phyloP scores from a whole-genome alignment of 805 yeast species.

The Metahyphopichia silvanorum region DNA sequence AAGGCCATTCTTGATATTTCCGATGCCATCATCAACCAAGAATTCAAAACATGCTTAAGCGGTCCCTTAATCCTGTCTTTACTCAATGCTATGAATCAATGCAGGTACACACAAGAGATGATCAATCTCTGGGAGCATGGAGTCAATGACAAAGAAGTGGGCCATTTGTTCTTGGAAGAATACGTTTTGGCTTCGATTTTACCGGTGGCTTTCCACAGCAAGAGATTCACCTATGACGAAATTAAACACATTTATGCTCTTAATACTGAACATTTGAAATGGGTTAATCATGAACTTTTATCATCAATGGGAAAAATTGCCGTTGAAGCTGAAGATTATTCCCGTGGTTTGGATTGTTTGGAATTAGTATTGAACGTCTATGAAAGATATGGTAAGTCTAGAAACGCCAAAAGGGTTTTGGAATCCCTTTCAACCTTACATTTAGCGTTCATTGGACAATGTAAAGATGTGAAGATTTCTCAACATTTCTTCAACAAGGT shows the following conservation, averaged over 20 bases:
- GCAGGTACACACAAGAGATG: slow-evolving; percentile 59
- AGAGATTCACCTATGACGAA: slow-evolving; percentile 59
- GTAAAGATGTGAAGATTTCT: slow-evolving; percentile 69
- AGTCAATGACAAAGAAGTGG: slow-evolving; percentile 39
- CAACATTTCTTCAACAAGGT: slow-evolving; percentile 74
- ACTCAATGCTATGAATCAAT: slow-evolving; percentile 43
- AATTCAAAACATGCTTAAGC: slow-evolving; percentile 21
- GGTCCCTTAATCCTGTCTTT: slow-evolving; percentile 20
- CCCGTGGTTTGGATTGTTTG: slow-evolving; percentile 63
- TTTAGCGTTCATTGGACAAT: slow-evolving; percentile 72
- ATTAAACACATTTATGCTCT: slow-evolving; percentile 53
- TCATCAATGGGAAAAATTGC: slow-evolving; percentile 76
- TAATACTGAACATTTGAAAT: slow-evolving; percentile 26
- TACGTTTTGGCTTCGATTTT: slow-evolving; percentile 66
- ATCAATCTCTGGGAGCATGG: slow-evolving; percentile 69
- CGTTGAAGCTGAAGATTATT: slow-evolving; percentile 58
- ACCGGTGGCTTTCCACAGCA: slow-evolving; percentile 61
- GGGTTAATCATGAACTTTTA: slow-evolving; percentile 46
- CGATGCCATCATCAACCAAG: slow-evolving; percentile 27
- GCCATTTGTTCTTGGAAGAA: slow-evolving; percentile 54
- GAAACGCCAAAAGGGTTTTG: slow-evolving; percentile 24
- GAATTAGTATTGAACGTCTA: slow-evolving; percentile 55
- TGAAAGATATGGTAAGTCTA: slow-evolving; percentile 19
- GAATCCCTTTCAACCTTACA: slow-evolving; percentile 70
- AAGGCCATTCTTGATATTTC: slow-evolving; percentile 29